Evolutionary conservation across 2,329 filamentous ascomycete genomes (phyloP).

Genomic region (Zymoseptoria crescenta): DNA sequence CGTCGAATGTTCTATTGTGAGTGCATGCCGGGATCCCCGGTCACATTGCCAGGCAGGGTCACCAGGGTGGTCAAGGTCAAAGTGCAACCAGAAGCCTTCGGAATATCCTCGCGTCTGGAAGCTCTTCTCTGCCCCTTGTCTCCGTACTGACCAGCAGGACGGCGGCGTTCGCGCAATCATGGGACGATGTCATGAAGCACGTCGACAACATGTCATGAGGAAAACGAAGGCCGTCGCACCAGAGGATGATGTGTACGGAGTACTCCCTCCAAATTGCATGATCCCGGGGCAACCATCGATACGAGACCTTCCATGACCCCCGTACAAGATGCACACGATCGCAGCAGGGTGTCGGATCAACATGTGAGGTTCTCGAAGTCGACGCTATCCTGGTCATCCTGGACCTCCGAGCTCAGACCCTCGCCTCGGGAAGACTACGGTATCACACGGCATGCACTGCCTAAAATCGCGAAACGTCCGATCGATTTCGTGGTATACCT

Average conservation of each 20-base stretch:
- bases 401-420: not conserved
- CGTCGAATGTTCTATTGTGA: not conserved
- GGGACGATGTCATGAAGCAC: too few relatives aligned
- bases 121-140: not conserved
- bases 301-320: too few relatives aligned
- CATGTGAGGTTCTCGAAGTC: not conserved
- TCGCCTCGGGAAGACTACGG: not conserved
- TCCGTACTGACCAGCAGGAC: not conserved
- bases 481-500: not conserved
- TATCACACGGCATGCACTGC: not conserved
- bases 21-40: not conserved
- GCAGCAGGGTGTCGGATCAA: too few relatives aligned
- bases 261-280: too few relatives aligned
- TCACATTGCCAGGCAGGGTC: too few relatives aligned
- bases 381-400: not conserved
- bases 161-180: too few relatives aligned
- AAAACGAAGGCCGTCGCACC: too few relatives aligned
- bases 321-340: too few relatives aligned
- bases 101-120: not conserved
- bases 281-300: too few relatives aligned
- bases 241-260: too few relatives aligned
- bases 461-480: not conserved
- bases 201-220: too few relatives aligned
- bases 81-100: not conserved
- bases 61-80: too few relatives aligned